Percentiles rank a stretch among this genome's conserved stretches.
phyloP scores from a whole-genome alignment of 805 yeast species.

The Sugiyamaella boreocaroliniensis region DNA sequence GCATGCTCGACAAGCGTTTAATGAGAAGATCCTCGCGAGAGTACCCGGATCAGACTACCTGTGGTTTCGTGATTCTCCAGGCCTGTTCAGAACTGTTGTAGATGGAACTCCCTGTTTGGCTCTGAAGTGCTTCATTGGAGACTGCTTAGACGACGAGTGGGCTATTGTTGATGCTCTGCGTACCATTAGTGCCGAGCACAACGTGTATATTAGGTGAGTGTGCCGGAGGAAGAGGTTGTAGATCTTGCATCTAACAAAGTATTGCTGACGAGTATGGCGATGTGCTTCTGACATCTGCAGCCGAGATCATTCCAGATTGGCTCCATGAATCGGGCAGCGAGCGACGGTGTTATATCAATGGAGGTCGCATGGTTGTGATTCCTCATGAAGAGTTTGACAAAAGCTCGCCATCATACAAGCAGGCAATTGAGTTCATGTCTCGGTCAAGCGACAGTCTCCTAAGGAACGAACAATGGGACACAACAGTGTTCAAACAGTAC shows the following conservation, averaged over 20 bases:
- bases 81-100: neutral
- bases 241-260: constrained; percentile 2
- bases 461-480: neutral
- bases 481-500: neutral
- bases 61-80: neutral
- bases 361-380: neutral
- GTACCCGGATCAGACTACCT: neutral
- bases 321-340: constrained; percentile 17
- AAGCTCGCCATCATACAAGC: neutral
- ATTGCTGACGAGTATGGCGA: constrained; percentile 51
- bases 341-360: neutral
- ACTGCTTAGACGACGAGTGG: constrained; percentile 30
- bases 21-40: neutral
- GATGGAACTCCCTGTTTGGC: neutral
- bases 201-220: constrained; percentile 17
- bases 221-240: too few species aligned
- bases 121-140: constrained; percentile 16
- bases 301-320: constrained; percentile 44
- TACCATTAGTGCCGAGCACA: constrained; percentile 13
- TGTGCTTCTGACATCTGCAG: constrained; percentile 44
- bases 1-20: neutral
- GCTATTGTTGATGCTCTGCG: constrained; percentile 24
- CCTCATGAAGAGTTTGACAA: neutral
- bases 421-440: neutral
- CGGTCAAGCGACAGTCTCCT: neutral